Evolutionary conservation across 176 grass and related monocot species (phyloP), one percentile per base, ranked within the genome.

Genomic region (Aegilops longissima): DNA sequence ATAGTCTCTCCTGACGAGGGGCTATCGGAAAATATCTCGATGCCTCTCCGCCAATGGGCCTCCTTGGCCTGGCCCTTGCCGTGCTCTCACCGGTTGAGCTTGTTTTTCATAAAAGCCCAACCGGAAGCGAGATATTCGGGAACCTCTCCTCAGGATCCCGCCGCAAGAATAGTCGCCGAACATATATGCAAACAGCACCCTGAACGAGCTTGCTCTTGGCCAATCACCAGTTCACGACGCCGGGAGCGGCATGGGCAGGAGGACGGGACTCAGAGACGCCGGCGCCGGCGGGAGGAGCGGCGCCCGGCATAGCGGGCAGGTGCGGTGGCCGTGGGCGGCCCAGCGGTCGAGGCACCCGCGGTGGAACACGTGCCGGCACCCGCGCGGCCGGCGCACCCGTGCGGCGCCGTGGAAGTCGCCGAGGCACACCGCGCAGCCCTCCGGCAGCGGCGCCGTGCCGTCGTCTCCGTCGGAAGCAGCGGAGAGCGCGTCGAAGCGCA

Each of bases 291-390:
- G 91, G 5, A 95, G 70, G 21, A 98, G 90, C 34, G 65, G 67
- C 61, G 93, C 69, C 47, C 93, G 89, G 89, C 96, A 98, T 6
- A 98, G 88, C 45, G 93, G 96, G 92, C 96, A 98, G 21, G 93
- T 98, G 66, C 86, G 68, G 34, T 85, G 90, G 3, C 90, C 96
- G 88, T 94, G 88, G 6, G 86, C 75, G 7, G 93, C 89, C 96
- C 96, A 98, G 11, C 86, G 79, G 83, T 98, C 93, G 21, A 98
- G 88, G 86, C 93, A 98, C 0, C 58, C 82, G 54, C 90, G 89
- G 92, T 98, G 96, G 90, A 98, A 95, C 24, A 94, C 93, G 84
- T 98, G 96, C 33, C 90, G 74, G 78, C 96, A 98, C 0, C 88
- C 88, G 38, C 69, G 76, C 24, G 90, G 77, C 21, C 91, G 92